phyloP scores from a whole-genome alignment of 345 rosid species.

The Erodium maritimum region DNA sequence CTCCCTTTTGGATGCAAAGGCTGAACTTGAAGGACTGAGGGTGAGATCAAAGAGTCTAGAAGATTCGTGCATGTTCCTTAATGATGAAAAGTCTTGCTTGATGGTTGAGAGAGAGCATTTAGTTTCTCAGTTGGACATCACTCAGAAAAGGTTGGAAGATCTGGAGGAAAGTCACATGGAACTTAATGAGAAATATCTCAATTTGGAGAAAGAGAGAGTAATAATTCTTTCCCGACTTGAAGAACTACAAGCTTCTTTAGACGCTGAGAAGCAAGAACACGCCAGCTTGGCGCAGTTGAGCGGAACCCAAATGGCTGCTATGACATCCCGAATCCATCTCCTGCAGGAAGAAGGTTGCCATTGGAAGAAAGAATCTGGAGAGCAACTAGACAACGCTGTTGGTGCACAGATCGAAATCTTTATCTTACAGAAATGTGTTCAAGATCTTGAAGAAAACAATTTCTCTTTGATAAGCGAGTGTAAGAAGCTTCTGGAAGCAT shows the following conservation, averaged over 20 bases:
- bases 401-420: constrained; percentile 53
- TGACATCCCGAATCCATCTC: constrained; percentile 42
- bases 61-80: constrained; percentile 46
- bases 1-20: constrained; percentile 59
- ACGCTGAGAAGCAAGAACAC: constrained; percentile 43
- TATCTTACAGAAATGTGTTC: constrained; percentile 53
- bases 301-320: constrained; percentile 28
- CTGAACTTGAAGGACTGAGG: constrained; percentile 56
- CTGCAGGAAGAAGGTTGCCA: constrained; percentile 45
- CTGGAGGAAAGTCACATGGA: constrained; percentile 37
- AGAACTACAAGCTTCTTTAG: constrained; percentile 37
- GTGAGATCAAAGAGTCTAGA: constrained; percentile 45
- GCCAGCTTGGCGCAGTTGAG: constrained; percentile 31
- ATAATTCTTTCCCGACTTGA: constrained; percentile 35
- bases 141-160: constrained; percentile 41
- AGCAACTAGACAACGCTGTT: constrained; percentile 50
- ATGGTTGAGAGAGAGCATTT: constrained; percentile 36
- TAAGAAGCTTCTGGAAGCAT: constrained; percentile 41
- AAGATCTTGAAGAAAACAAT: constrained; percentile 53
- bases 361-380: constrained; percentile 52
- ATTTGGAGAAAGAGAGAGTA: constrained; percentile 50
- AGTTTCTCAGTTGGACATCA: constrained; percentile 38
- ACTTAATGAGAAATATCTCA: constrained; percentile 32
- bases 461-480: constrained; percentile 41
- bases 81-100: constrained; percentile 51